Base-by-base conservation (phyloP, 2,329 filamentous ascomycete genomes). In the Endothia cerciana region DNA sequence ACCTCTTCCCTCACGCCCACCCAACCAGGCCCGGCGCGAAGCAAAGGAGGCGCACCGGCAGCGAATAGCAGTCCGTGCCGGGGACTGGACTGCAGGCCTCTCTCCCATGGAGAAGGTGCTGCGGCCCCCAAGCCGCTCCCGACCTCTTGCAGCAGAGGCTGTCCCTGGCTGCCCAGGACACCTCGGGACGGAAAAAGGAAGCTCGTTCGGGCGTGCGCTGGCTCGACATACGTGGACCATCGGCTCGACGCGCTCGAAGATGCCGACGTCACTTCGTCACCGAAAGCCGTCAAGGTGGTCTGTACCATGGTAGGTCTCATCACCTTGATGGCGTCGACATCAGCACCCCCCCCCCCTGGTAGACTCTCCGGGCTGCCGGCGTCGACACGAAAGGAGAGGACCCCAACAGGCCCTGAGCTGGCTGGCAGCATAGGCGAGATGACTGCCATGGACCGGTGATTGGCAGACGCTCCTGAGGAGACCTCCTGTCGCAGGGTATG, bases 161-260 rank as follows among this genome's bases (percentile, higher is more conserved):
- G 57, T 60, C 22, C 57, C 57, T 30, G 57, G 19, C 13, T 33
- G 30, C 51, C 51, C 10, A 22, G 22, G 3, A n/a, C 51, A 30
- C 51, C 51, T 25, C 22, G 4, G 10, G 58, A 30, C 22, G 36
- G 22, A 62, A 62, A 62, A 25, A 45, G 60, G 60, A 55, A 62
- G 60, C 60, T 62, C 60, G 49, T 53, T 49, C n/a, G n/a, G 60
- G 49, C 49, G 11, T 7, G 47, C 22, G 11, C 28, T 53, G 49
- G 22, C 47, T 43, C 38, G 49, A 40, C 15, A n/a, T 56, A 43
- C 47, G 49, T 56, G 49, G 49, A 77, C 75, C 66, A 94, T 97
- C 75, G 95, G 95, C 90, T 98, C 98, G 82, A 98, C 98, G 87
- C 96, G 93, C 85, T 95, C 97, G 63, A 95, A 94, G 78, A 98